These are phyloP conservation scores for Chrysanthemum lavandulifolium DNA, from an alignment of 129 eudicot species.

Conservation along the genomic window DNA sequence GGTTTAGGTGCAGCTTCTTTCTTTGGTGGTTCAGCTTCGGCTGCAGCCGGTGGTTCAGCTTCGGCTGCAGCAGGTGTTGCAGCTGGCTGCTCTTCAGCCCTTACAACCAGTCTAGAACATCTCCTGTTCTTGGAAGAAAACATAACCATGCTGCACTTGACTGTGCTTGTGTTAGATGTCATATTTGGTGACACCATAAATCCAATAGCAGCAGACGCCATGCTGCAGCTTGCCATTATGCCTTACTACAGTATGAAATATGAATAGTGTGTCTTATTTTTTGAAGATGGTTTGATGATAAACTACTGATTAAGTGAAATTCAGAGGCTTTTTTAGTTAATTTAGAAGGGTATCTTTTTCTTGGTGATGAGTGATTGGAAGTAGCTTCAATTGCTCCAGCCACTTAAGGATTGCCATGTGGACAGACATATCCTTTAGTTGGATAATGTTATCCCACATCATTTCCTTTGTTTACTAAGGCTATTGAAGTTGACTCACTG, in stretches of 20 bases:
- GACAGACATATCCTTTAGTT: slow-evolving; percentile 6
- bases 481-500: neutral
- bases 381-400: neutral
- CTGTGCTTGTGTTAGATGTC: slow-evolving; percentile 27
- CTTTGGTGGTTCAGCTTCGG: slow-evolving; percentile 24
- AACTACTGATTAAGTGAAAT: neutral
- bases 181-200: slow-evolving; percentile 58
- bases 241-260: slow-evolving; percentile 1
- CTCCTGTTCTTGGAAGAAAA: slow-evolving; percentile 47
- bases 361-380: slow-evolving; percentile 7
- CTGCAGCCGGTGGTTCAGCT: slow-evolving; percentile 36
- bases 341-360: slow-evolving; percentile 10
- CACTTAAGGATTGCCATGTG: slow-evolving; percentile 12
- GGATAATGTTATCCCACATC: slow-evolving; percentile 17
- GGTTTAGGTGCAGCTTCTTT: slow-evolving; percentile 63
- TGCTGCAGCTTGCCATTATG: slow-evolving; percentile 71
- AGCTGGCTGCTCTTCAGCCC: slow-evolving; percentile 58
- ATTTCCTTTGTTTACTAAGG: neutral
- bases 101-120: slow-evolving; percentile 58
- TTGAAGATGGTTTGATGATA: neutral
- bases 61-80: slow-evolving; percentile 51
- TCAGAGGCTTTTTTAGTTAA: neutral
- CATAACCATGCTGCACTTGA: slow-evolving; percentile 37
- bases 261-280: neutral
- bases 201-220: slow-evolving; percentile 79